These are phyloP conservation scores for Fusarium nanum DNA, from an alignment of 2,329 filamentous ascomycete genomes.

Conservation along the genomic window DNA sequence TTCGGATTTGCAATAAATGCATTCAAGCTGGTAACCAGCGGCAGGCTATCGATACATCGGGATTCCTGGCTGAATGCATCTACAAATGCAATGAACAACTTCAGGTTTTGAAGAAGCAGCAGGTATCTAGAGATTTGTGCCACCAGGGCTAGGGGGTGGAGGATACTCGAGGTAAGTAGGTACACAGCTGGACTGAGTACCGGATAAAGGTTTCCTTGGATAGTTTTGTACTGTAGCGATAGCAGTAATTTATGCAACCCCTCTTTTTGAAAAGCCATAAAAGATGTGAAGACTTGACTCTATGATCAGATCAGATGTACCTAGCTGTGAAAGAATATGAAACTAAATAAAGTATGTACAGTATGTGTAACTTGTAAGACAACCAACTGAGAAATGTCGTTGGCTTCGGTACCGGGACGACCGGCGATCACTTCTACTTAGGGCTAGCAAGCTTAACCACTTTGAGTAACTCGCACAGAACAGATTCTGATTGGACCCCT, in stretches of 20 bases:
- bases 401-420: background rate
- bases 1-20: background rate
- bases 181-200: background rate
- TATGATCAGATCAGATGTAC: background rate
- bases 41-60: background rate
- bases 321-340: background rate
- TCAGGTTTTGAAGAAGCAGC: background rate
- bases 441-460: slow-evolving; percentile 1
- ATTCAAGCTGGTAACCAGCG: background rate
- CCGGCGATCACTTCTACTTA: slow-evolving; percentile 6
- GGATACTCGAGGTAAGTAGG: background rate
- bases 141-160: too few relatives aligned
- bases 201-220: background rate
- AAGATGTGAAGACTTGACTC: background rate
- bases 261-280: background rate
- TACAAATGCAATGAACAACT: background rate
- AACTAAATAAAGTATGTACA: background rate
- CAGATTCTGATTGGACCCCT: slow-evolving; percentile 16
- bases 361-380: background rate
- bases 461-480: slow-evolving; percentile 30
- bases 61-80: background rate
- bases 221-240: background rate
- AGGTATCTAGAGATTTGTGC: background rate
- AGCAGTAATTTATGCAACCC: background rate
- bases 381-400: background rate